Evolutionary conservation across 768 basidiomycete species (phyloP).

Genomic region (Amanita pseudoporphyria): DNA sequence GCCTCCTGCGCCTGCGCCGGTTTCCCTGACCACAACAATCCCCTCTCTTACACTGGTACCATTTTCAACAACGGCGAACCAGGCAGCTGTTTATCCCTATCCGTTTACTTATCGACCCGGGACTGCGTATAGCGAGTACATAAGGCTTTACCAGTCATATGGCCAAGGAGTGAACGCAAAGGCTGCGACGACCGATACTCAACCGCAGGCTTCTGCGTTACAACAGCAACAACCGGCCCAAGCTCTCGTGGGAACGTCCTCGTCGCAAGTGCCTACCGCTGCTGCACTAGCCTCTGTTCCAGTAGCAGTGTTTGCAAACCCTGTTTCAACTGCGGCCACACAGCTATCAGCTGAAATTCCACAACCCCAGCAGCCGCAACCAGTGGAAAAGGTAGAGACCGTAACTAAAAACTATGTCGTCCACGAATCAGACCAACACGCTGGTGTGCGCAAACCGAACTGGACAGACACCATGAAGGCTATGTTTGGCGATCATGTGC

Average conservation of each 20-base stretch:
- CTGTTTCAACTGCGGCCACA: not conserved
- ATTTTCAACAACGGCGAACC: not conserved
- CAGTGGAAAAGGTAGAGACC: conserved; percentile 31
- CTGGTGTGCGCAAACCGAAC: conserved; percentile 37
- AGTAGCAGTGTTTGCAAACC: conserved; percentile 1
- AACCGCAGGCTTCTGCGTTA: not conserved
- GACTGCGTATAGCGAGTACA: not conserved
- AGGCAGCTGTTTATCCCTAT: conserved; percentile 3
- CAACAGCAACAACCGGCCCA: not conserved
- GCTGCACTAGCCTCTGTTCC: conserved; percentile 5
- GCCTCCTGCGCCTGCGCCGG: conserved; percentile 20
- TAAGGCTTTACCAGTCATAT: not conserved
- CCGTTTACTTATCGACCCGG: not conserved
- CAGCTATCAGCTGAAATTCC: not conserved
- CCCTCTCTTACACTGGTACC: conserved; percentile 10
- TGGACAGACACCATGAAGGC: conserved; percentile 74
- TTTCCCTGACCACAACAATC: conserved; percentile 8
- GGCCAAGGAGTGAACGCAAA: not conserved
- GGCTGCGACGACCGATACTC: not conserved
- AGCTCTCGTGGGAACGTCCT: not conserved
- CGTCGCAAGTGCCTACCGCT: not conserved
- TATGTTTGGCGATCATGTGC: conserved; percentile 78
- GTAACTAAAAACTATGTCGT: conserved; percentile 63
- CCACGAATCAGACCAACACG: conserved; percentile 46
- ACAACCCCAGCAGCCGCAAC: conserved; percentile 16